Evolutionary conservation across 2,329 filamentous ascomycete species (phyloP).

Genomic region (Phaeosphaeria sp.): DNA sequence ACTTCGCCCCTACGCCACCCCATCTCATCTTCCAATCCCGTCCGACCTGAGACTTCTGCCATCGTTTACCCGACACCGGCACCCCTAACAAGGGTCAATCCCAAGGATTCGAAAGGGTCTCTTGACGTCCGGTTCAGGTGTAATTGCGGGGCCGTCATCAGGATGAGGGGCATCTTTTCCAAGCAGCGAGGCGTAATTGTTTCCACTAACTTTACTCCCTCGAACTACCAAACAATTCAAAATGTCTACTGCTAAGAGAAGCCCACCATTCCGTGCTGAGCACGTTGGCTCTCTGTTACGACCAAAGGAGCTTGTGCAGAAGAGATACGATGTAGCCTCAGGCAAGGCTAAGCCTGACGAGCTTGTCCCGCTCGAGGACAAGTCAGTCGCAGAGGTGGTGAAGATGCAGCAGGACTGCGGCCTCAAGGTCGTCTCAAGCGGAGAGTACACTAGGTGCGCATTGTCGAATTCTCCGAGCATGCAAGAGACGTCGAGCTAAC

Average conservation of each 20-base stretch:
- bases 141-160: slow-evolving; percentile 29
- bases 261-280: slow-evolving; percentile 72
- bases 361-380: slow-evolving; percentile 67
- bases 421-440: slow-evolving; percentile 69
- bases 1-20: slow-evolving; percentile 22
- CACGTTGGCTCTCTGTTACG: slow-evolving; percentile 75
- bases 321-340: slow-evolving; percentile 58
- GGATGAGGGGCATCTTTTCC: slow-evolving; percentile 27
- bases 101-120: slow-evolving; percentile 17
- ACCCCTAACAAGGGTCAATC: slow-evolving; percentile 12
- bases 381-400: slow-evolving; percentile 70
- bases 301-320: slow-evolving; percentile 66
- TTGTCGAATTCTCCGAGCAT: neutral
- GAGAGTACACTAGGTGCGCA: slow-evolving; percentile 63
- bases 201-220: slow-evolving; percentile 6
- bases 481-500: slow-evolving; percentile 14
- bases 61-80: slow-evolving; percentile 17
- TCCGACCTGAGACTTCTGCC: slow-evolving; percentile 3
- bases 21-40: slow-evolving; percentile 25
- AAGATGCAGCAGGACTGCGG: slow-evolving; percentile 68
- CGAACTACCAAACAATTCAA: slow-evolving; percentile 28
- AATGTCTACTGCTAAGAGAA: slow-evolving; percentile 41
- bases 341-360: slow-evolving; percentile 56
- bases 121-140: slow-evolving; percentile 19
- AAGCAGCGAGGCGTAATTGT: slow-evolving; percentile 10